Evolutionary conservation across 2,329 filamentous ascomycete species (phyloP).

Genomic region (Pestalotiopsis sp.): DNA sequence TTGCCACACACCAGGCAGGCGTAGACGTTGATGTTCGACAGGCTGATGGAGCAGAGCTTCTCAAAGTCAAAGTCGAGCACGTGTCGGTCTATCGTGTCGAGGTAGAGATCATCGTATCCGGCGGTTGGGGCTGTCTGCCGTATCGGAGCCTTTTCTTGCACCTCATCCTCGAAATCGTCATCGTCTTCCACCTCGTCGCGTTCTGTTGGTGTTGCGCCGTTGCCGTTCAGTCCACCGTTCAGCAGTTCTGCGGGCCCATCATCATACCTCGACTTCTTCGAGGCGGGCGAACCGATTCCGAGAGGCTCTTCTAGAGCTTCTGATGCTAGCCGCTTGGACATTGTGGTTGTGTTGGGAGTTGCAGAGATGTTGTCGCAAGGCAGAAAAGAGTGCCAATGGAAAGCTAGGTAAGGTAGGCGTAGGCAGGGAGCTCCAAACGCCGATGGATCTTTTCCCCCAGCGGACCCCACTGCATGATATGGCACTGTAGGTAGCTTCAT

Average conservation of each 20-base stretch:
- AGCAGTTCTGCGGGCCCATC: constrained; percentile 34
- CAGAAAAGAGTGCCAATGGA: not conserved
- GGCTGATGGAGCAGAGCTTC: constrained; percentile 92
- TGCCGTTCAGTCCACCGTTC: constrained; percentile 18
- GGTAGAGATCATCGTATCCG: constrained; percentile 93
- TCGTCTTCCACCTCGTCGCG: constrained; percentile 34
- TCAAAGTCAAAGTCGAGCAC: constrained; percentile 98
- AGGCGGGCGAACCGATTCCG: constrained; percentile 57
- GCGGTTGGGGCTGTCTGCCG: constrained; percentile 79
- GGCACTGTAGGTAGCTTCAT: not conserved
- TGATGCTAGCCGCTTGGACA: constrained; percentile 61
- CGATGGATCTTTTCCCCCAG: not conserved
- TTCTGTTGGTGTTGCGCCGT: constrained; percentile 22
- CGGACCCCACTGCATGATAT: not conserved
- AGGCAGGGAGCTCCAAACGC: not conserved
- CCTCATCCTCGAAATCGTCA: constrained; percentile 41
- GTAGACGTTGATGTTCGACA: constrained; percentile 99
- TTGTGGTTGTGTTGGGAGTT: constrained; percentile 17
- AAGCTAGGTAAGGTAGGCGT: not conserved
- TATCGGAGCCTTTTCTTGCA: constrained; percentile 44
- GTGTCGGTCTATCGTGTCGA: constrained; percentile 92
- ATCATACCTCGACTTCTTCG: constrained; percentile 58
- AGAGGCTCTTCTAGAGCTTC: constrained; percentile 61
- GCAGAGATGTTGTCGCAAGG: constrained; percentile 5
- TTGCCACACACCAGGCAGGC: constrained; percentile 97